Percentiles rank a stretch among this genome's conserved stretches.
Conservation (phyloP, 108 stramenopile genomes). For the Nitzschia inconspicua region DNA sequence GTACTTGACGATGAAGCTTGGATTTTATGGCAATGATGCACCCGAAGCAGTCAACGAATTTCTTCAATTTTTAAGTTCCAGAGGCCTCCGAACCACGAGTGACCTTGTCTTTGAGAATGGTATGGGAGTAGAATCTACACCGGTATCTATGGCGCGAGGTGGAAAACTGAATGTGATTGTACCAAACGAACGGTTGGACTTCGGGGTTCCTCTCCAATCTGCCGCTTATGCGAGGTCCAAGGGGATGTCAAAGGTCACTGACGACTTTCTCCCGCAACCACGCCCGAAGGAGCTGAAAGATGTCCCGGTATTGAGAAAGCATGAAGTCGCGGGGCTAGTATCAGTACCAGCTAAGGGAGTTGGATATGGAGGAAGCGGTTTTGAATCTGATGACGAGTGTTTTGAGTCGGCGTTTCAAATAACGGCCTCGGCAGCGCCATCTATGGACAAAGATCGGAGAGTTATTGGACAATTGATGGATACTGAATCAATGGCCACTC, state of each 20-base stretch:
- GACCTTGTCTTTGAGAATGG: constrained; percentile 56
- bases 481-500: constrained; percentile 55
- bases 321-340: constrained; percentile 59
- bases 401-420: constrained; percentile 71
- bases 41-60: constrained; percentile 48
- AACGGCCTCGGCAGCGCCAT: constrained; percentile 43
- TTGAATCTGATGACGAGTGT: constrained; percentile 70
- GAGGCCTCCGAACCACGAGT: constrained; percentile 51
- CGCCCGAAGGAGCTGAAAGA: constrained; percentile 31
- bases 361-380: constrained; percentile 66
- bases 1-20: constrained; percentile 44
- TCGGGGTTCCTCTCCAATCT: constrained; percentile 71
- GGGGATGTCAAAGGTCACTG: constrained; percentile 5
- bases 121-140: constrained; percentile 36
- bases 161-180: constrained; percentile 50
- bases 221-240: constrained; percentile 30
- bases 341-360: constrained; percentile 71
- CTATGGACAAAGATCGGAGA: constrained; percentile 59
- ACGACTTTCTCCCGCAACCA: constrained; percentile 30
- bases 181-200: constrained; percentile 56
- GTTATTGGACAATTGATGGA: constrained; percentile 82
- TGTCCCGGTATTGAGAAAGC: constrained; percentile 41
- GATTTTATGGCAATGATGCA: constrained; percentile 66
- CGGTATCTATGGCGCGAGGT: constrained; percentile 40
- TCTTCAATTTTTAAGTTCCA: constrained; percentile 40